Base-by-base conservation (phyloP, 768 basidiomycete genomes). In the Calocybe cyanea region DNA sequence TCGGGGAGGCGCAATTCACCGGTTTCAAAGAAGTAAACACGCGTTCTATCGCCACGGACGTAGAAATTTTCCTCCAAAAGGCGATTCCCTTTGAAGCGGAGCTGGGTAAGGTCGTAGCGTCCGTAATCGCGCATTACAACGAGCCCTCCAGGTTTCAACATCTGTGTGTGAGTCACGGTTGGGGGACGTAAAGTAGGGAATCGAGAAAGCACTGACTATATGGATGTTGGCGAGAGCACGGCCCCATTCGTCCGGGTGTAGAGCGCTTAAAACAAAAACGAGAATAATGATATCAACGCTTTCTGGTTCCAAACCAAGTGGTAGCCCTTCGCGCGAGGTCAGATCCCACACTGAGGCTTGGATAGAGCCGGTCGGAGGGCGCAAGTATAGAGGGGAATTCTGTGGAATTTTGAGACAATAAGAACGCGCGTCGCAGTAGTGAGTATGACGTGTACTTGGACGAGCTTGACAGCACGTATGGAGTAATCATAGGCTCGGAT, bases 1-100 rank as follows among this genome's bases (percentile, higher is more conserved):
- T 24, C 15, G 36, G 34, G 35, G 25, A 42, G 31, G 38, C 44
- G 32, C 40, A 32, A 53, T 69, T 23, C 54, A 90, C 93, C 89
- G 9, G 89, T 63, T 49, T 90, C 87, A 54, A 99, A 99, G 63
- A 98, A 99, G 65, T 97, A 98, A 0, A 99, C 96, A 31, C 96
- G 75, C 0, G 96, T 98, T 57, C 92, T 94, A 68, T 99, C 96
- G 0, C 96, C 96, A 30, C 96, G 80, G 41, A 96, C 87, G 58
- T 99, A 99, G 53, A 99, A 85, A 61, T 96, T 94, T 38, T 94
- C 92, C 34, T 92, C 88, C 9, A 98, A 77, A 45, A 98, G 76
- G 9, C 96, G 76, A 1, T 85, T 83, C 5, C 76, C 75, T 64
- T 92, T 96, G 73, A 99, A 96, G 8, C 96, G 77, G 36, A 99